Base-by-base conservation (phyloP, 2,329 filamentous ascomycete genomes). In the Davidsoniella virescens region DNA sequence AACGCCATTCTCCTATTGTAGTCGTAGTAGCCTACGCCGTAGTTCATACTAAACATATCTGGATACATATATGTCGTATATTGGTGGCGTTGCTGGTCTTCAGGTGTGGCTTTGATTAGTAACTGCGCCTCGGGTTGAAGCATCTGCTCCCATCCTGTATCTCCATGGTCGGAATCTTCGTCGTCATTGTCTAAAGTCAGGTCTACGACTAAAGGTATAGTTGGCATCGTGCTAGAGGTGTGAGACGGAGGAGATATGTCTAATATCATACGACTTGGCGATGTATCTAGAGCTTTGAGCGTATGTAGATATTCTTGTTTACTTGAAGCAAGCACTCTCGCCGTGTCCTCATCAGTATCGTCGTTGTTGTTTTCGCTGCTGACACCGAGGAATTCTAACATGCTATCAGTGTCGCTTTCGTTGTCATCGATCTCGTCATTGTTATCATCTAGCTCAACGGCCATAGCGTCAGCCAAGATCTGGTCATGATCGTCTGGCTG, bases 401-500 rank as follows among this genome's bases (percentile, higher is more conserved):
- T 33, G 12, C 9, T 12, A 10, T 33, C 29, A 12, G 29, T 12
- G 18, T 25, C 25, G 8, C n/a, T 29, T 9, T 40, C 40, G 7
- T 16, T 8, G 16, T 5, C 39, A 9, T 17, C 8, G 5, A 14
- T 29, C 16, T 33, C 23, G n/a, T 47, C 47, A 14, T 47, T 44
- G 2, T 45, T 47, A 20, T 50, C 38, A 6, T 25, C 29, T 18
- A 50, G 23, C 18, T 53, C 53, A 14, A 56, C 41, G 5, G 52
- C 49, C 53, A 54, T 47, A 9, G 45, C 45, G 20, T 54, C 52
- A 17, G 49, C 52, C 29, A 52, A 25, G 12, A 52, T 43, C 7
- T 23, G 23, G 12, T 52, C 46, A 5, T 44, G 29, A 5, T 52
- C 47, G 10, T 54, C 50, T 4, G 41, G 29, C 37, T 26, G 9